Conservation (phyloP, 192 early-diverging fungal genomes). For the Coemansia sp. region DNA sequence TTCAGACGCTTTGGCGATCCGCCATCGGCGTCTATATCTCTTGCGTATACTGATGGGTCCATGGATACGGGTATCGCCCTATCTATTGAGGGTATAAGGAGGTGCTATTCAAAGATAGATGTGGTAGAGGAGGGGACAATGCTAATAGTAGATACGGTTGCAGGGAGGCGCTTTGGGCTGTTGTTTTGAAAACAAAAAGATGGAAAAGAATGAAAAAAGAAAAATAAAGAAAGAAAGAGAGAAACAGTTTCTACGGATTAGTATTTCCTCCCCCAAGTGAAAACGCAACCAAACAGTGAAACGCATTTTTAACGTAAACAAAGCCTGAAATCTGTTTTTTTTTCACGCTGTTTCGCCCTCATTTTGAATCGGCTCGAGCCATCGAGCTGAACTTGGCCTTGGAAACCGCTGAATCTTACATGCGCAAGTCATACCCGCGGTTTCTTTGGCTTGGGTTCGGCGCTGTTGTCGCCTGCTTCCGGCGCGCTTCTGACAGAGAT, state of each 20-base stretch:
- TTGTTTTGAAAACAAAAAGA: background rate
- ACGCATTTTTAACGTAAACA: conserved; percentile 6
- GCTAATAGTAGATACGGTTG: background rate
- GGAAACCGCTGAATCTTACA: no score
- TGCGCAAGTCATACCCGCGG: background rate
- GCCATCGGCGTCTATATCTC: background rate
- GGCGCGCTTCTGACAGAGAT: conserved; percentile 10
- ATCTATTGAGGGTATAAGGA: no score
- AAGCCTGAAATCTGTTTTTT: conserved; percentile 1
- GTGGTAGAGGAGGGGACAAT: background rate
- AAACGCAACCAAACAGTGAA: background rate
- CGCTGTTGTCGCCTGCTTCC: background rate
- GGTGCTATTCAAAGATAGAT: background rate
- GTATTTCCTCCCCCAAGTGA: background rate
- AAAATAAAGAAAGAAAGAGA: background rate
- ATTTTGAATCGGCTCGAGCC: no score
- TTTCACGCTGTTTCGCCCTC: background rate
- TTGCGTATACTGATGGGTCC: conserved; percentile 1
- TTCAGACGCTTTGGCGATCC: conserved; percentile 36
- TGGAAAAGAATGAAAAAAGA: background rate
- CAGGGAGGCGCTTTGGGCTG: background rate
- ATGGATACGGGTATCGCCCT: background rate
- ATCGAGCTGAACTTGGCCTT: no score
- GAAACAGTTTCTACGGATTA: background rate
- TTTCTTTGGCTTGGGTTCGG: conserved; percentile 15